Base-by-base conservation (phyloP, 495 filamentous ascomycete species). In the Tuber indicum region DNA sequence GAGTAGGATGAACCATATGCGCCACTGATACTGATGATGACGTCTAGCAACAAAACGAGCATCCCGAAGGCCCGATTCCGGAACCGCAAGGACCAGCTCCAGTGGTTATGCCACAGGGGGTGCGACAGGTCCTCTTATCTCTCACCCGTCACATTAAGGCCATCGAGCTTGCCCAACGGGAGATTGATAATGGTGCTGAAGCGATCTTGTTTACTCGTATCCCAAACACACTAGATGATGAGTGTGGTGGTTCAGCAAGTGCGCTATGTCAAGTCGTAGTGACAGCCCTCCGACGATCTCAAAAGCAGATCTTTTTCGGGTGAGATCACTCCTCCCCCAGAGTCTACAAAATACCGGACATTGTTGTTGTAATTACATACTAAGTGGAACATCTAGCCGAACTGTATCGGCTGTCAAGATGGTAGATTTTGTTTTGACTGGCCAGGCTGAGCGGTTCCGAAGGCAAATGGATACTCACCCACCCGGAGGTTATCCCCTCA, bases 171-270 rank as follows among this genome's bases (percentile, higher is more conserved):
- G 58, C 58, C n/a, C n/a, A 16, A 62, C 12, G 58, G 9, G 58
- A 62, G n/a, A 32, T 62, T 9, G 58, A 62, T 62, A 62, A 62
- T 62, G 58, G 58, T 62, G 58, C 58, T n/a, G 58, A 62, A 62
- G 58, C n/a, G n/a, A 62, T 62, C 58, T 9, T 62, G 12, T 62
- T 62, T 9, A n/a, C 12, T 9, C n/a, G 10, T 62, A 62, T 32
- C n/a, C n/a, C 58, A 62, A 62, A 26, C n/a, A 32, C 58, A 14
- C n/a, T 62, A 26, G n/a, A 62, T 62, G 58, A 32, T 1, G 58
- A 62, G 32, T 62, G 58, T 3, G n/a, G 4, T 62, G 8, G n/a
- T 62, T 7, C 10, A 62, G 3, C n/a, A 12, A 16, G 10, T 26
- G n/a, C 0, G 58, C 2, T n/a, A 16, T 62, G 58, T 62, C 58